Percentiles rank a stretch among this genome's conserved stretches.
phyloP scores from a whole-genome alignment of 2,329 filamentous ascomycete genomes.

The Capronia epimyces region DNA sequence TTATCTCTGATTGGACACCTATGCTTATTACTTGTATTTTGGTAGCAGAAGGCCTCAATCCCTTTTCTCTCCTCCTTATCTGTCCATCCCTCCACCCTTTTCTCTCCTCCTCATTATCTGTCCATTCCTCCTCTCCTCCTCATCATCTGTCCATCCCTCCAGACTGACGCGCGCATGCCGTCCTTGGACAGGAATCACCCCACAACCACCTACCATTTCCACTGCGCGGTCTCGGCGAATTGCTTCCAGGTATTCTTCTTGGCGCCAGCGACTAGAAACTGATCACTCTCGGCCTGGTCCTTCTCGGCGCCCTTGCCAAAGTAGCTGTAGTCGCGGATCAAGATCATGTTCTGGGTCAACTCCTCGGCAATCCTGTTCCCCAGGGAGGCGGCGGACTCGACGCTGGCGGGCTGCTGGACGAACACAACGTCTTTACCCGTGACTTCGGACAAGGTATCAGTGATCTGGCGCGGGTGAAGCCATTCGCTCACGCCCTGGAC shows the following conservation, averaged over 20 bases:
- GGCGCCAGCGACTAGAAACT: slow-evolving; percentile 15
- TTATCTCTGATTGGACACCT: too few relatives aligned
- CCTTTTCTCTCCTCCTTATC: too few relatives aligned
- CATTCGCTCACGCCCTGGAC: slow-evolving; percentile 43
- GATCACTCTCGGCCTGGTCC: slow-evolving; percentile 22
- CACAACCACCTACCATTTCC: slow-evolving; percentile 16
- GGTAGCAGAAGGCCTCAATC: too few relatives aligned
- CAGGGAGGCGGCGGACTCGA: slow-evolving; percentile 40
- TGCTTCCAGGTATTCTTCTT: slow-evolving; percentile 19
- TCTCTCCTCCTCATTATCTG: too few relatives aligned
- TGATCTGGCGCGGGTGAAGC: slow-evolving; percentile 39
- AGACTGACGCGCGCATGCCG: too few relatives aligned
- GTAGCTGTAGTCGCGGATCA: slow-evolving; percentile 51
- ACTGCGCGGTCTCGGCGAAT: slow-evolving; percentile 17
- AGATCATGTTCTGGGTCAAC: slow-evolving; percentile 50
- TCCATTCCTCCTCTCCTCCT: too few relatives aligned
- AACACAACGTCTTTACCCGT: slow-evolving; percentile 37
- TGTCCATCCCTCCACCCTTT: too few relatives aligned
- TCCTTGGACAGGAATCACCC: too few relatives aligned
- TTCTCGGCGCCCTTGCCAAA: slow-evolving; percentile 41
- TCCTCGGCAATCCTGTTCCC: slow-evolving; percentile 45
- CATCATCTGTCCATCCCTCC: too few relatives aligned
- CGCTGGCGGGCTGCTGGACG: slow-evolving; percentile 35
- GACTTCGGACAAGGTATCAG: slow-evolving; percentile 36
- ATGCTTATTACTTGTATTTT: too few relatives aligned